Evolutionary conservation across 1,139 yeast genomes (phyloP), one percentile per base, ranked within the genome.

Genomic region (Candida tetrigidarum): DNA sequence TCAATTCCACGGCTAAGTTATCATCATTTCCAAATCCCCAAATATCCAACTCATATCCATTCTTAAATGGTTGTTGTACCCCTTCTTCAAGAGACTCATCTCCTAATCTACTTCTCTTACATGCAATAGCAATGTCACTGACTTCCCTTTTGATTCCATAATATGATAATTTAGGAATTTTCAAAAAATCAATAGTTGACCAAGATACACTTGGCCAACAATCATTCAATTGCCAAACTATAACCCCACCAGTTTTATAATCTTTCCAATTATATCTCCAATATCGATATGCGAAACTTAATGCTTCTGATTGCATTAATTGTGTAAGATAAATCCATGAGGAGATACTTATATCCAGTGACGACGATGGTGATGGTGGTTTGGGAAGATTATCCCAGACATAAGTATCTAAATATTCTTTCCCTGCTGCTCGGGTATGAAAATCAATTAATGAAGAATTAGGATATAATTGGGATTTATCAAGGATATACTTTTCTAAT

Each of bases 191-290:
- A 28, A 69, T 59, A 25, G 74, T 58, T 1, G 80, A 63, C 81
- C 81, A 76, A 18, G 74, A 64, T 3, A 77, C 62, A 7, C 65
- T 74, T 3, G 81, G 81, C 78, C 79, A 76, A 52, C 81, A 76
- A 53, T 76, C 81, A 47, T 76, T 75, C 19, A 73, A 57, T 54
- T 76, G 81, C 81, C 81, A 76, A 5, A 76, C 79, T 29, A 75
- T 54, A 2, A 73, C 70, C 0, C 80, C 80, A 11, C 76, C 76
- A 37, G 56, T 53, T 43, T 64, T 63, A 12, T 61, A 60, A 2
- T 68, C 66, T 33, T 62, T 56, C 81, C 81, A 76, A 45, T 69
- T 59, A 14, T 78, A 52, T 56, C 78, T 63, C 78, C 80, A 76
- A 51, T 66, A 64, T 46, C 74, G 56, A 49, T 70, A 74, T 3